Conservation (phyloP, 2,329 filamentous ascomycete genomes). For the Pseudogymnoascus sp. region DNA sequence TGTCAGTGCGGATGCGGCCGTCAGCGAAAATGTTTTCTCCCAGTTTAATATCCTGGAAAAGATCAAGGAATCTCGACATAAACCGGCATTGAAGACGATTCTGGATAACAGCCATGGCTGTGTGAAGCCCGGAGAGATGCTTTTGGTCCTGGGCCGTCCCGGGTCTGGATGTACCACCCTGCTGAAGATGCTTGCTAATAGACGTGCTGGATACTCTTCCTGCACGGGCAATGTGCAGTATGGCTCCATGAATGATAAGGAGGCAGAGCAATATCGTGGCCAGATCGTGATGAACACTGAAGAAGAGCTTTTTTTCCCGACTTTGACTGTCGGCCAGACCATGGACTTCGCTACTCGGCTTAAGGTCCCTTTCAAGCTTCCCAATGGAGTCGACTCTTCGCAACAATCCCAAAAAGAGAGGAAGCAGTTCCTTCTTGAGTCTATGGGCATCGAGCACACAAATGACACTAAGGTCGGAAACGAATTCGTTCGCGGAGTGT, state of each 20-base stretch:
- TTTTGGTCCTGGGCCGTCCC: slow-evolving; percentile 61
- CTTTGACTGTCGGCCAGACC: slow-evolving; percentile 45
- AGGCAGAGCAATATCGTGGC: slow-evolving; percentile 43
- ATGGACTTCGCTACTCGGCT: slow-evolving; percentile 50
- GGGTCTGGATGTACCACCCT: slow-evolving; percentile 66
- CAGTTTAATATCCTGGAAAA: slow-evolving; percentile 51
- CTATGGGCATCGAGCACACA: slow-evolving; percentile 55
- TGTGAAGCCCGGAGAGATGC: slow-evolving; percentile 67
- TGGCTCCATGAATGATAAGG: slow-evolving; percentile 38
- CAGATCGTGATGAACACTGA: slow-evolving; percentile 53
- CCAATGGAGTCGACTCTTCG: background rate
- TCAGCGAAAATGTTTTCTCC: slow-evolving; percentile 51
- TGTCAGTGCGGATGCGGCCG: slow-evolving; percentile 25
- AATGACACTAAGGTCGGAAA: slow-evolving; percentile 58
- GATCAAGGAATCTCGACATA: slow-evolving; percentile 46
- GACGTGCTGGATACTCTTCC: slow-evolving; percentile 50
- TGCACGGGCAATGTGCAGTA: slow-evolving; percentile 54
- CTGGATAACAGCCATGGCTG: slow-evolving; percentile 60
- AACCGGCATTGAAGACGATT: slow-evolving; percentile 57
- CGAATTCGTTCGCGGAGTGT: slow-evolving; percentile 53
- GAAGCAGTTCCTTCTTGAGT: background rate
- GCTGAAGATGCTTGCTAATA: slow-evolving; percentile 63
- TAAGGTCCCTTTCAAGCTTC: slow-evolving; percentile 36
- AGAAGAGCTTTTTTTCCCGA: slow-evolving; percentile 45
- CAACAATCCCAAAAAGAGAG: background rate